Base-by-base conservation (phyloP, 495 filamentous ascomycete species). In the Entonaema liquescens region DNA sequence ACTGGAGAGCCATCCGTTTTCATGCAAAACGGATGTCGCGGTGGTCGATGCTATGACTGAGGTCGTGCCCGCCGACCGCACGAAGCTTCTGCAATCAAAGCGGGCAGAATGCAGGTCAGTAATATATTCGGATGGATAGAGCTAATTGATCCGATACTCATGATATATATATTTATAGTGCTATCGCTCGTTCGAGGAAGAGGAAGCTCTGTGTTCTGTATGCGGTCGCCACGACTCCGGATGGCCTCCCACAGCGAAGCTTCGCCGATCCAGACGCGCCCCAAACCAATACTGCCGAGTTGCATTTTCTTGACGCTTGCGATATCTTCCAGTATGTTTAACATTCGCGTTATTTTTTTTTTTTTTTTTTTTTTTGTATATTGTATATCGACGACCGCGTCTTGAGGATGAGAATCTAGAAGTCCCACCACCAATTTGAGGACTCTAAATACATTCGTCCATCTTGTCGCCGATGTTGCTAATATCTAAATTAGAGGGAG, bases 151-250 rank as follows among this genome's bases (percentile, higher is more conserved):
- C 79, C 80, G 80, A 79, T 80, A 79, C 76, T 78, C 79, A 84
- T 73, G 73, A 79, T 84, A 70, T 77, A 47, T 54, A 67, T 64
- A 69, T 76, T 72, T 12, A 61, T 78, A 94, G 92, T 85, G 87
- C 85, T 84, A 90, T 90, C 86, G 85, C 89, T 83, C 81, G 79
- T 81, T 91, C 90, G 82, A 90, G 92, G 76, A 92, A 93, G 85
- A 89, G 91, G 78, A 94, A 94, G 81, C 83, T 97, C 76, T 89
- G 88, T 73, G 91, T 93, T 82, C 86, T 97, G 73, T 94, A 90
- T 83, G 81, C 85, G 63, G 83, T 88, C 78, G 83, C 86, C 74
- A 79, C 84, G 69, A 83, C 80, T 74, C 70, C 79, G 55, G 77
- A 82, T 77, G 78, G 68, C 72, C 78, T 83, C 68, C 79, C 80